Evolutionary conservation across 2,329 filamentous ascomycete species (phyloP), one percentile per base, ranked within the genome.

Genomic region (Ilyonectria sp.): DNA sequence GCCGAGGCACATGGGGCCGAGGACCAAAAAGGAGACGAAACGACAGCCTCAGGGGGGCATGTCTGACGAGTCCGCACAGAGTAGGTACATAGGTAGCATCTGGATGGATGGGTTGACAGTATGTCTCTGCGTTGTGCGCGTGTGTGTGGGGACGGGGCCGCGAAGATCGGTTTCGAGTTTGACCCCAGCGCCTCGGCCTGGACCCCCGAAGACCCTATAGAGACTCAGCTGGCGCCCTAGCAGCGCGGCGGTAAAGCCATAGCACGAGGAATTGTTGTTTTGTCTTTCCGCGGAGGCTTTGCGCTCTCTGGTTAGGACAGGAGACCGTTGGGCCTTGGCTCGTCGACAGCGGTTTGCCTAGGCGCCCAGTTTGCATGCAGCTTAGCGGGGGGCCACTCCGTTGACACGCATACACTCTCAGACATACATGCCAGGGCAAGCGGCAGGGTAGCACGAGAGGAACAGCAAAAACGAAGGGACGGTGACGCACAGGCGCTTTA

Each of bases 91-190:
- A 35, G 49, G 11, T 55, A 46, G 55, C 26, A 33, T 54, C 50
- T 53, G 31, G 59, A 26, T 53, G 31, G 59, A 26, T 59, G 37
- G 54, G 17, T 17, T 56, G 37, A 44, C 23, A 50, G 47, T n/a
- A n/a, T 50, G 26, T n/a, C 19, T 29, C 47, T 50, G 29, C 33
- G 31, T 31, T 31, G 31, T 8, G 37, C 26, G 35, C 23, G 19
- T 56, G 54, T 40, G 54, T 64, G 61, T 64, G 61, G 61, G 40
- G 62, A 49, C 60, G 56, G 62, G 47, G 56, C 62, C 56, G 40
- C 47, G 62, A 65, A 65, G 62, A 65, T 65, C 62, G 62, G 62
- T 65, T 65, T 65, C 62, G 49, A 60, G 19, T 55, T 60, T n/a
- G 56, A 50, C 49, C 62, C 62, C 49, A 54, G 54, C 56, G 56